Conservation (phyloP, 345 rosid species). For the Eucalyptus cladocalyx region DNA sequence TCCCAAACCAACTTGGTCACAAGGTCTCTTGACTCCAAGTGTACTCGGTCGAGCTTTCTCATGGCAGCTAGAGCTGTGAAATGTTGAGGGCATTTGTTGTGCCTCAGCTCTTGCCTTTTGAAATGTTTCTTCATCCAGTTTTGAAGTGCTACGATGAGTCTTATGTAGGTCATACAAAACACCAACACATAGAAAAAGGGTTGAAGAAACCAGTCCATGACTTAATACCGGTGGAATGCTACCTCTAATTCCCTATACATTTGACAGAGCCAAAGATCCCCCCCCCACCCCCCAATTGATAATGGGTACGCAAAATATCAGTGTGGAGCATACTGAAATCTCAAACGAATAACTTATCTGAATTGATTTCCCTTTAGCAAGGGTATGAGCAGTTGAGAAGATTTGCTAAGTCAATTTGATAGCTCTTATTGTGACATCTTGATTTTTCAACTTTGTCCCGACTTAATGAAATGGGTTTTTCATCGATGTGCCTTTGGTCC, state of each 20-base stretch:
- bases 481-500: too few relatives aligned
- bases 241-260: neutral
- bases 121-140: neutral
- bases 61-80: neutral
- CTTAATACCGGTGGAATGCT: neutral
- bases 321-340: too few relatives aligned
- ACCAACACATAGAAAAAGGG: neutral
- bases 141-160: too few relatives aligned
- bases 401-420: too few relatives aligned
- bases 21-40: neutral
- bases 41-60: neutral
- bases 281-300: too few relatives aligned
- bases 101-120: neutral
- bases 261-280: too few relatives aligned
- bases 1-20: neutral
- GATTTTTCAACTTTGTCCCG: too few relatives aligned
- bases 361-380: too few relatives aligned
- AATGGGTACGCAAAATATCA: too few relatives aligned
- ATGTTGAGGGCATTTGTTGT: neutral
- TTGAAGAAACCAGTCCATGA: neutral
- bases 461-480: too few relatives aligned
- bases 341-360: too few relatives aligned
- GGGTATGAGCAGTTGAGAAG: accelerated
- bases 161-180: neutral
- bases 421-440: too few relatives aligned